These are phyloP conservation scores for Candida koratica DNA, from an alignment of 805 yeast species.

Conservation along the genomic window DNA sequence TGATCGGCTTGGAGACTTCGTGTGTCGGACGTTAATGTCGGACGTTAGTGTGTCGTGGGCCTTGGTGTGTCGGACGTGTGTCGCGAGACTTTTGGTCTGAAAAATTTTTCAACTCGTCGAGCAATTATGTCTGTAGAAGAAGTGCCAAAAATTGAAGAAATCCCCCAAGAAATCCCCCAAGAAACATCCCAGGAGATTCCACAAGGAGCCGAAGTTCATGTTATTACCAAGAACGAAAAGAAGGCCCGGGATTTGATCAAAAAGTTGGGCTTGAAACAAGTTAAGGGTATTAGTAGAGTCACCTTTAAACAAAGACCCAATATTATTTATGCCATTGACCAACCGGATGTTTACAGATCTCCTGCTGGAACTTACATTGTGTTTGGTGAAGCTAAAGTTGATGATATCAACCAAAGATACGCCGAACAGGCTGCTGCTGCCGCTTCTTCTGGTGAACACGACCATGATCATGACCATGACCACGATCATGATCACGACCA, in stretches of 20 bases:
- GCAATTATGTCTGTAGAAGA: no score
- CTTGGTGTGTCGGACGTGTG: no score
- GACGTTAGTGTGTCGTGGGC: no score
- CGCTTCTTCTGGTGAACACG: conserved; percentile 29
- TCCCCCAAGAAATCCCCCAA: no score
- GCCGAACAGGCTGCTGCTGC: conserved; percentile 54
- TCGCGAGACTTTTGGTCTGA: conserved; percentile 7
- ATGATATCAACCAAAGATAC: conserved; percentile 85
- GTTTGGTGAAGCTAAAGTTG: conserved; percentile 96
- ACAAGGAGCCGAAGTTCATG: conserved; percentile 77
- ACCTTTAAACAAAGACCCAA: conserved; percentile 92
- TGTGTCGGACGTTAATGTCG: no score
- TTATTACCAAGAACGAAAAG: conserved; percentile 87
- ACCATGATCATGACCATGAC: conserved; percentile 14
- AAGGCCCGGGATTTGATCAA: conserved; percentile 88
- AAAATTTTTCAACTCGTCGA: conserved; percentile 13
- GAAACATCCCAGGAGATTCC: conserved; percentile 52
- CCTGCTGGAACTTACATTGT: conserved; percentile 92
- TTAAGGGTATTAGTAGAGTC: conserved; percentile 91
- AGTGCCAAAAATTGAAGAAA: conserved; percentile 48
- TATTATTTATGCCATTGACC: conserved; percentile 84
- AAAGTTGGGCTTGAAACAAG: conserved; percentile 84
- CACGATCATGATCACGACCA: conserved; percentile 16
- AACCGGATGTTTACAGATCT: conserved; percentile 93
- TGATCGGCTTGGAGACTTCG: no score